Conservation (phyloP, 2,329 filamentous ascomycete species). For the Sporothrix globosa region DNA sequence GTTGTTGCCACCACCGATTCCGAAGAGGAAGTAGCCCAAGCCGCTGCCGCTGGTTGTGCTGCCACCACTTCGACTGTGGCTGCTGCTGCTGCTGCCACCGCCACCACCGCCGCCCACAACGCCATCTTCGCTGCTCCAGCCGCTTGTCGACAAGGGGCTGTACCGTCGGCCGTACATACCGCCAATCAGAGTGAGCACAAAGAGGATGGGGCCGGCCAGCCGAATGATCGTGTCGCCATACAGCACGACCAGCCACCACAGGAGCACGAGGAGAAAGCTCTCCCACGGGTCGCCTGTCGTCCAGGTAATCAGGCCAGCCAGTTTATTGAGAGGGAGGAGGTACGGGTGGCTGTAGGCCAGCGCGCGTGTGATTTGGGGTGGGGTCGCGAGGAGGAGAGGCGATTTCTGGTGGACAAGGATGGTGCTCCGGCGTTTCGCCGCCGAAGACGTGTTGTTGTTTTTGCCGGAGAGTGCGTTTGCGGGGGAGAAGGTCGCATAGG, state of each 20-base stretch:
- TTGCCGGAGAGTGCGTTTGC: constrained; percentile 69
- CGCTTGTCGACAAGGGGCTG: constrained; percentile 85
- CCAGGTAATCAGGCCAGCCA: constrained; percentile 88
- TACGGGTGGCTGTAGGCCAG: constrained; percentile 96
- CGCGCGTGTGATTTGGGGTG: constrained; percentile 90
- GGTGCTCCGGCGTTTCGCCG: constrained; percentile 78
- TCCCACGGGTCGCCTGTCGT: constrained; percentile 94
- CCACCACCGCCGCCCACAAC: constrained; percentile 38
- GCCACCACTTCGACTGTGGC: constrained; percentile 64
- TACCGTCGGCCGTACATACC: constrained; percentile 93
- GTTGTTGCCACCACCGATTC: constrained; percentile 63
- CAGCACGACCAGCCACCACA: constrained; percentile 82
- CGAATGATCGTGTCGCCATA: constrained; percentile 85
- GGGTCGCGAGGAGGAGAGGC: constrained; percentile 86
- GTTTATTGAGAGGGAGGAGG: constrained; percentile 81
- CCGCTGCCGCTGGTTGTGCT: constrained; percentile 32
- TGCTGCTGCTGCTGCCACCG: constrained; percentile 48
- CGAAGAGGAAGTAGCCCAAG: constrained; percentile 62
- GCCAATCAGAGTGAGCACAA: constrained; percentile 77
- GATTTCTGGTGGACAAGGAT: constrained; percentile 98
- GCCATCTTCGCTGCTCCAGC: constrained; percentile 61
- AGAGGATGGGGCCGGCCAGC: constrained; percentile 78
- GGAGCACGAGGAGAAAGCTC: constrained; percentile 84
- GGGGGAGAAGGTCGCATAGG: constrained; percentile 88
- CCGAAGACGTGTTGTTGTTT: constrained; percentile 54